Conservation (phyloP, 75 land plant species). For the Pinus albicaulis region DNA sequence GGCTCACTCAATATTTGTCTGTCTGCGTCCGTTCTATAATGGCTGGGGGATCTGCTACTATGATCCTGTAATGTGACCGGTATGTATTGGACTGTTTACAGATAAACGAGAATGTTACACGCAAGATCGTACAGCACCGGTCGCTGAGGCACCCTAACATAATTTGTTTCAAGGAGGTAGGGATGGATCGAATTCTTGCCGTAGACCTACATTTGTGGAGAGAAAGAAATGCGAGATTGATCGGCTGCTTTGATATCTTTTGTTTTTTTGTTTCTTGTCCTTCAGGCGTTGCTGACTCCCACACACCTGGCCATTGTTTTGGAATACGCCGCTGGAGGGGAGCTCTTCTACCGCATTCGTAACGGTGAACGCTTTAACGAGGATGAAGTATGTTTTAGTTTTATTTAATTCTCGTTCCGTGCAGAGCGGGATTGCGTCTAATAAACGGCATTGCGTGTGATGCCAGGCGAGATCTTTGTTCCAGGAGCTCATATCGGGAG, state of each 20-base stretch:
- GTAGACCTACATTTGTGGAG: no score
- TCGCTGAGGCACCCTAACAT: constrained; percentile 67
- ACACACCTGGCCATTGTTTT: constrained; percentile 61
- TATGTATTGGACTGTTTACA: constrained; percentile 13
- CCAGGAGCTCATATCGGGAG: constrained; percentile 46
- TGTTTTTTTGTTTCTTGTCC: background rate
- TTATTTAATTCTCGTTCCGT: background rate
- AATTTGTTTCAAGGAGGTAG: constrained; percentile 67
- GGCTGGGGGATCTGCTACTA: no score
- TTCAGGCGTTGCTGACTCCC: constrained; percentile 24
- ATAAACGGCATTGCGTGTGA: no score
- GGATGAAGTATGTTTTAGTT: constrained; percentile 41
- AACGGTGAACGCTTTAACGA: constrained; percentile 57
- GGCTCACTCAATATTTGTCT: no score
- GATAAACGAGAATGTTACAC: constrained; percentile 65
- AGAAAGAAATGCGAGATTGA: no score
- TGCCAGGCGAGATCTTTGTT: constrained; percentile 40
- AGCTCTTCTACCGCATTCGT: constrained; percentile 60
- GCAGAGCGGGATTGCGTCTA: no score
- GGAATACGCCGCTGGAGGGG: constrained; percentile 67
- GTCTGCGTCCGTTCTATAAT: no score
- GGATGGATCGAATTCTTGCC: background rate
- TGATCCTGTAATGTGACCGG: background rate
- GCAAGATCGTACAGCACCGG: constrained; percentile 68
- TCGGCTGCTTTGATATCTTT: no score